A percentile compares a stretch with the other conserved stretches of the same genome.
These are phyloP conservation scores for Aspergillus persii DNA, from an alignment of 2,329 filamentous ascomycete genomes.

Conservation along the genomic window DNA sequence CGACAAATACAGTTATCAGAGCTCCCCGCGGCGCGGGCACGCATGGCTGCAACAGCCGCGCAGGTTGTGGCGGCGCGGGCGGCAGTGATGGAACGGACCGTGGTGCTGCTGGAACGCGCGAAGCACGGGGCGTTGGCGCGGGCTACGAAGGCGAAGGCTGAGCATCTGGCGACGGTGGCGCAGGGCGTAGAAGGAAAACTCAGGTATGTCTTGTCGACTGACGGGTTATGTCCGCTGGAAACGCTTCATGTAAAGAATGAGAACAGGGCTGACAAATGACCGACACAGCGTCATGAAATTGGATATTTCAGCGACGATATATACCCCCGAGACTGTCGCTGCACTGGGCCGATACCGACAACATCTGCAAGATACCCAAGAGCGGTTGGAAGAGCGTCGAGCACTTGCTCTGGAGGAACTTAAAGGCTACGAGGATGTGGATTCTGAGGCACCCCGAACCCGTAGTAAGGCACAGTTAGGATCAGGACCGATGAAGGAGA, in stretches of 20 bases:
- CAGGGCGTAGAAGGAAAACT: conserved; percentile 37
- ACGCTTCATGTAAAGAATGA: not conserved
- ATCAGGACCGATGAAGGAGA: conserved; percentile 32
- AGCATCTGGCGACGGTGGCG: conserved; percentile 40
- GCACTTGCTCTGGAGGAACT: conserved; percentile 31
- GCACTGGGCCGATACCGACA: conserved; percentile 34
- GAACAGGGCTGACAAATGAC: not conserved
- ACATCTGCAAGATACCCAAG: conserved; percentile 30
- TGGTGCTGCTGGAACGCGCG: conserved; percentile 40
- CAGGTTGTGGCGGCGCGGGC: conserved; percentile 33
- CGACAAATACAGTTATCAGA: conserved; percentile 32
- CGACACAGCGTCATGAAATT: conserved; percentile 34
- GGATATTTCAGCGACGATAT: conserved; percentile 36
- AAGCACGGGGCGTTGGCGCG: conserved; percentile 39
- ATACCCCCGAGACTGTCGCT: conserved; percentile 36
- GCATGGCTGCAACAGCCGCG: conserved; percentile 36
- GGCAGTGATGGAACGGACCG: conserved; percentile 34
- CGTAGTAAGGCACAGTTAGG: conserved; percentile 5
- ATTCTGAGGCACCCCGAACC: conserved; percentile 12
- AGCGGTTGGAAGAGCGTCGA: conserved; percentile 31
- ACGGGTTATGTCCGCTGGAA: not conserved
- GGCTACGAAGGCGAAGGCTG: conserved; percentile 38
- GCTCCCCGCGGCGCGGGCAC: conserved; percentile 31
- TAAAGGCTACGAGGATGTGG: conserved; percentile 33
- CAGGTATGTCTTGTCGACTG: conserved; percentile 26